A percentile compares a stretch with the other conserved stretches of the same genome.
phyloP scores from a whole-genome alignment of 2,329 filamentous ascomycete genomes.

The Monosporascus sp. region DNA sequence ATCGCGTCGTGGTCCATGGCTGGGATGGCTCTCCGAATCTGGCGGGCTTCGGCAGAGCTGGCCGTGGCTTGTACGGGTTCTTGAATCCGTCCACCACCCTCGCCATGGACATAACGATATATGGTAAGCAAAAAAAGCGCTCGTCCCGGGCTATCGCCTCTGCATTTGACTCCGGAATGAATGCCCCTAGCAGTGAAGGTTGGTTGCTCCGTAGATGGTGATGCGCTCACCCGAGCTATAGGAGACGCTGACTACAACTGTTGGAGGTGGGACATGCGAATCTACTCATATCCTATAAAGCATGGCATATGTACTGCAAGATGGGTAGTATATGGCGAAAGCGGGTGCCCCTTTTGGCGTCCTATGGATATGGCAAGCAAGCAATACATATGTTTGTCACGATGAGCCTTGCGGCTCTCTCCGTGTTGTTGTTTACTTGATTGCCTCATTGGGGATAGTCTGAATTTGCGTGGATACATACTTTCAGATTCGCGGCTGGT shows the following conservation, averaged over 20 bases:
- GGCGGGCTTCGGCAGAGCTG: slow-evolving; percentile 10
- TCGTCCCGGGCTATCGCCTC: neutral
- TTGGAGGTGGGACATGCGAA: neutral
- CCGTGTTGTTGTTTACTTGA: neutral
- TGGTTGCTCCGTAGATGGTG: neutral
- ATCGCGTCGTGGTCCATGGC: slow-evolving; percentile 38
- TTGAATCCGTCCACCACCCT: slow-evolving; percentile 6
- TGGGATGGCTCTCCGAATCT: slow-evolving; percentile 12
- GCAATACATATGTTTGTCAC: neutral
- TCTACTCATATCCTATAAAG: too few species aligned
- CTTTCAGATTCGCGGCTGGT: too few species aligned
- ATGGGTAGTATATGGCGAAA: too few species aligned
- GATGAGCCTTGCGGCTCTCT: neutral
- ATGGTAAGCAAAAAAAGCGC: neutral
- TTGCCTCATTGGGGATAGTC: neutral
- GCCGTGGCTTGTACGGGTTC: slow-evolving; percentile 15
- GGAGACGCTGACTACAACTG: neutral
- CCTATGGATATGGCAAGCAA: neutral
- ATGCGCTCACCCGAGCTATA: too few species aligned
- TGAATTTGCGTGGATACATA: too few species aligned
- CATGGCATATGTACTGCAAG: too few species aligned
- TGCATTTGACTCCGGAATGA: neutral
- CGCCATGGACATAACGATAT: neutral
- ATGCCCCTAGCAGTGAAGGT: neutral
- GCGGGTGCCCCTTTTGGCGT: neutral